Evolutionary conservation across 2,329 filamentous ascomycete genomes (phyloP).

Genomic region (Apiospora koreana): DNA sequence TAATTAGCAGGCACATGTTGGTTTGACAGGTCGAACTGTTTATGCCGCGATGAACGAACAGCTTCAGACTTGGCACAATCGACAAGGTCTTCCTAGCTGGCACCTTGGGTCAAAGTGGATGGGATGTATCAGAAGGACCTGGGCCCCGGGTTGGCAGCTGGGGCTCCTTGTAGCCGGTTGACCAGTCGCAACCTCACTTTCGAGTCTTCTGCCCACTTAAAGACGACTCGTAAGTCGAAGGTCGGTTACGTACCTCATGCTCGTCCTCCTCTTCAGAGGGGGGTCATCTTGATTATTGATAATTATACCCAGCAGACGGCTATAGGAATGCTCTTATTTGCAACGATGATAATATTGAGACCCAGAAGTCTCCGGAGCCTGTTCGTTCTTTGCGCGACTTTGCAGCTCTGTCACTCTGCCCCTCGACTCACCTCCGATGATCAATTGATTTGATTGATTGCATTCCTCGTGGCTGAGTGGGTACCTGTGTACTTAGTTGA

Average conservation of each 20-base stretch:
- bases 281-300: background rate
- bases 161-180: background rate
- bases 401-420: background rate
- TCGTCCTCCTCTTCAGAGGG: background rate
- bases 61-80: background rate
- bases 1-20: slow-evolving; percentile 1
- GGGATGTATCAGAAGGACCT: slow-evolving; percentile 2
- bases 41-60: slow-evolving; percentile 2
- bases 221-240: background rate
- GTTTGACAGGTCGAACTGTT: background rate
- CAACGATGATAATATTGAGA: background rate
- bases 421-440: background rate
- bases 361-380: background rate
- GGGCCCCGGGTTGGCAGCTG: background rate
- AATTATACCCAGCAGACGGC: background rate
- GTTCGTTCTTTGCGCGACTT: background rate
- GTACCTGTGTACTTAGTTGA: slow-evolving; percentile 1
- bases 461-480: slow-evolving; percentile 1
- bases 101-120: background rate
- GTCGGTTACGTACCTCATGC: background rate
- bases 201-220: background rate
- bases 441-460: background rate
- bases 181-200: background rate
- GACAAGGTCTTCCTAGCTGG: slow-evolving; percentile 1
- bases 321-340: slow-evolving; percentile 1